Percentiles rank a stretch among this genome's conserved stretches.
These are phyloP conservation scores for Crithidia bombi DNA, from an alignment of 208 protist species.

Conservation along the genomic window DNA sequence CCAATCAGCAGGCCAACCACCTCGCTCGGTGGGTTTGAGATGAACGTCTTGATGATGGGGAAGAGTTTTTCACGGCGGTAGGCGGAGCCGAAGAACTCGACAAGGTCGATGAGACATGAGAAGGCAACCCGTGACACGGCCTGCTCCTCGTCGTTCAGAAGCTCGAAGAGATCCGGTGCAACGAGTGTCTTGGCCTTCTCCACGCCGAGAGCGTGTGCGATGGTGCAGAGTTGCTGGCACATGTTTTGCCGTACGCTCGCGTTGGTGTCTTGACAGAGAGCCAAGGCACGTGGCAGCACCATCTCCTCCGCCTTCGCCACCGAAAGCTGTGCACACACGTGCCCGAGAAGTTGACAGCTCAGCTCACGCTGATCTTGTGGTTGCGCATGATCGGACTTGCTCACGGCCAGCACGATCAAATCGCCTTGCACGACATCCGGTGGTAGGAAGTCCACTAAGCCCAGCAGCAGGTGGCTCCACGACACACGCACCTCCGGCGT, in stretches of 20 bases:
- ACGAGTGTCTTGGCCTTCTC: slow-evolving; percentile 79
- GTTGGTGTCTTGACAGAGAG: slow-evolving; percentile 92
- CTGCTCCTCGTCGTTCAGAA: slow-evolving; percentile 91
- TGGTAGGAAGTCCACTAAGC: slow-evolving; percentile 62
- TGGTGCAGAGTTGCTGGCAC: slow-evolving; percentile 83
- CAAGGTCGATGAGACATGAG: slow-evolving; percentile 87
- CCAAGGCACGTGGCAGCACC: slow-evolving; percentile 77
- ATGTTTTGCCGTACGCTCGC: slow-evolving; percentile 83
- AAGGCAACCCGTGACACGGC: slow-evolving; percentile 85
- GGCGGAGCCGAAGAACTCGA: slow-evolving; percentile 88
- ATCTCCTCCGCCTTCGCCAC: slow-evolving; percentile 60
- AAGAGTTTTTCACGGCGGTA: slow-evolving; percentile 87
- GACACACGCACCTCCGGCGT: slow-evolving; percentile 72
- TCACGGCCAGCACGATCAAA: slow-evolving; percentile 72
- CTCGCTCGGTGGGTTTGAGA: slow-evolving; percentile 84
- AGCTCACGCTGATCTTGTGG: slow-evolving; percentile 90
- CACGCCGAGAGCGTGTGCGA: slow-evolving; percentile 78
- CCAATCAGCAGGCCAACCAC: slow-evolving; percentile 81
- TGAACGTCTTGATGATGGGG: slow-evolving; percentile 89
- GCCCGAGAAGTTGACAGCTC: slow-evolving; percentile 84
- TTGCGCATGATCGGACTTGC: slow-evolving; percentile 87
- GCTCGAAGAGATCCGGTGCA: slow-evolving; percentile 85
- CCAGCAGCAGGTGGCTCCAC: slow-evolving; percentile 81
- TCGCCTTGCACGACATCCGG: slow-evolving; percentile 64
- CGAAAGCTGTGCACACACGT: slow-evolving; percentile 61